Base-by-base conservation (phyloP, 345 rosid species). In the Euphorbia tirucalli region DNA sequence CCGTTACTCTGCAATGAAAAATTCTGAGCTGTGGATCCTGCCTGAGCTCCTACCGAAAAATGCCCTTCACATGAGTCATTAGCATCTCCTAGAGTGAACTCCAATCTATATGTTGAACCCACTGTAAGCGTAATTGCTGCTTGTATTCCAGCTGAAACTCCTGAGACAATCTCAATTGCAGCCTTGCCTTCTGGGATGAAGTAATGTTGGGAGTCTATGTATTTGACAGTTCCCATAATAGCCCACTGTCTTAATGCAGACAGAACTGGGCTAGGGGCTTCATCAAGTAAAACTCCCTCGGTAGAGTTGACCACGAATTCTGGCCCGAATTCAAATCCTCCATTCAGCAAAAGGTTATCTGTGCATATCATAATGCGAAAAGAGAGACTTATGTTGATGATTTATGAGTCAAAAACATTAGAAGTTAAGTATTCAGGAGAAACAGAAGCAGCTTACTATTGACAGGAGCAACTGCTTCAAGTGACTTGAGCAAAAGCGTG, bases 241-340 rank as follows among this genome's bases (percentile, higher is more conserved):
- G 87, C 68, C 87, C 89, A 86, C 37, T 81, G 79, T 60, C 54
- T 67, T 68, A 86, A 65, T 54, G 92, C 65, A 37, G 90, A 88
- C 30, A 81, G 86, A 73, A 69, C 72, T 32, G 78, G 82, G 71
- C 84, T 83, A 37, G 74, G 79, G 37, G 77, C 85, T n/a, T 71
- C 30, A 9, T 86, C 84, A 21, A 86, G 85, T 58, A 86, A 79
- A 65, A 84, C 57, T 68, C 92, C 87, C 28, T 80, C 71, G 11
- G 83, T 69, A 27, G 89, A 85, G 79, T 76, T 83, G 19, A 79
- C 65, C 59, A 75, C 70, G 75, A 87, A 88, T 14, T 79, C 85
- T 4, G 88, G 87, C 32, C 92, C 92, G 19, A 74, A 37, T 80
- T 86, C 92, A 66, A 86, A 88, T 79, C 89, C 96, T 69, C 86